Conservation (phyloP, 2,329 filamentous ascomycete species). For the Phaeophleospora eucalypticola region DNA sequence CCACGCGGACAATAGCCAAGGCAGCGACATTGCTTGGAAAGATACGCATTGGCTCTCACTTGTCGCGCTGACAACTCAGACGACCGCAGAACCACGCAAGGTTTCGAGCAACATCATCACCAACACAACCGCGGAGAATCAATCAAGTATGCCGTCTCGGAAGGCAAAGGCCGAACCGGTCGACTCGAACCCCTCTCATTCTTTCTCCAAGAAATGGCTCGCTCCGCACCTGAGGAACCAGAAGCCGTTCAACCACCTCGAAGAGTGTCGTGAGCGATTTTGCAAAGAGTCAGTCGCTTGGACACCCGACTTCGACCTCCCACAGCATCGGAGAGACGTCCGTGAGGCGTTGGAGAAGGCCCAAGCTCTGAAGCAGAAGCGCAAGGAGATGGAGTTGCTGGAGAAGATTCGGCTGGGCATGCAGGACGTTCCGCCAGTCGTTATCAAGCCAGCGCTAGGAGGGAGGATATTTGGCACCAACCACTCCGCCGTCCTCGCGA, state of each 20-base stretch:
- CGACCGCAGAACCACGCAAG: no score
- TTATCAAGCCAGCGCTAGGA: slow-evolving; percentile 11
- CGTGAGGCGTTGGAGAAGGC: background rate
- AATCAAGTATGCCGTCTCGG: no score
- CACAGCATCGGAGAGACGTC: slow-evolving; percentile 20
- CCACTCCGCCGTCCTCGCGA: slow-evolving; percentile 32
- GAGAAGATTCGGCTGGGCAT: background rate
- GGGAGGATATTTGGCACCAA: slow-evolving; percentile 16
- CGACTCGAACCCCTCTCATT: background rate
- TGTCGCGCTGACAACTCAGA: no score
- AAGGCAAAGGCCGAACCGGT: no score
- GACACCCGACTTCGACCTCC: slow-evolving; percentile 22
- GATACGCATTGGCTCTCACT: no score
- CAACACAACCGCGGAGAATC: no score
- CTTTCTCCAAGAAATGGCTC: slow-evolving; percentile 15
- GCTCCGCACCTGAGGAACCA: slow-evolving; percentile 11
- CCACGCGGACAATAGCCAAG: no score
- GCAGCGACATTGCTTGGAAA: no score
- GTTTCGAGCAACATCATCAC: no score
- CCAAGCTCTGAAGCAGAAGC: no score
- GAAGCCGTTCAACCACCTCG: slow-evolving; percentile 17
- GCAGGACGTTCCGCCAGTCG: slow-evolving; percentile 1
- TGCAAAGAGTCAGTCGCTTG: slow-evolving; percentile 28
- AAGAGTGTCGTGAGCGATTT: slow-evolving; percentile 20
- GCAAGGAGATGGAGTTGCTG: slow-evolving; percentile 2